Percentiles rank a stretch among this genome's conserved stretches.
These are phyloP conservation scores for Linderina pennispora DNA, from an alignment of 192 early-diverging fungal species.

Conservation along the genomic window DNA sequence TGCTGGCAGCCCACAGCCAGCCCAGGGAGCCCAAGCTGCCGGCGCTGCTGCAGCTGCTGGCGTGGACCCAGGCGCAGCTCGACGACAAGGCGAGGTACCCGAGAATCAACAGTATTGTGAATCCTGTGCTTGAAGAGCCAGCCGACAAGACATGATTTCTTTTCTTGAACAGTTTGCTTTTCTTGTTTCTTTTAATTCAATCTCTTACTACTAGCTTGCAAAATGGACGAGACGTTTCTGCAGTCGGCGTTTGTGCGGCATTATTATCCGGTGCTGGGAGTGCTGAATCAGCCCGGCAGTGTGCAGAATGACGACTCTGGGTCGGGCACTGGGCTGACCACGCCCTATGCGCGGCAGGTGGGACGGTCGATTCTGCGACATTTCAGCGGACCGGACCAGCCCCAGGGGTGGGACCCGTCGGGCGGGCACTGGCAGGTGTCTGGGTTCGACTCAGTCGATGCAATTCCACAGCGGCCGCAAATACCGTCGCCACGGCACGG, in stretches of 20 bases:
- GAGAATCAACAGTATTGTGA: conserved; percentile 78
- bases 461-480: conserved; percentile 23
- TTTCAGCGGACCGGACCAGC: conserved; percentile 11
- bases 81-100: conserved; percentile 82
- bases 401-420: conserved; percentile 14
- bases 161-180: no score
- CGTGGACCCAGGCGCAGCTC: conserved; percentile 89
- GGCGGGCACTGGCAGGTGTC: conserved; percentile 41
- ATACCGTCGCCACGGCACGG: no score
- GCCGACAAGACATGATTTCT: conserved; percentile 5
- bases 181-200: no score
- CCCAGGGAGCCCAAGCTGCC: conserved; percentile 95
- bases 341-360: conserved; percentile 30
- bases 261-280: conserved; percentile 36
- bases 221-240: no score
- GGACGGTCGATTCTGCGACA: conserved; percentile 26
- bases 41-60: conserved; percentile 81
- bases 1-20: conserved; percentile 84
- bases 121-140: conserved; percentile 57
- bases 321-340: neutral
- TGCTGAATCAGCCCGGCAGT: conserved; percentile 18
- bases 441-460: conserved; percentile 22
- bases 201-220: no score
- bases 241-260: conserved; percentile 27
- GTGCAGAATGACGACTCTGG: neutral